phyloP scores from a whole-genome alignment of 371 early-diverging fungal species.

The Dichotomocladium elegans region DNA sequence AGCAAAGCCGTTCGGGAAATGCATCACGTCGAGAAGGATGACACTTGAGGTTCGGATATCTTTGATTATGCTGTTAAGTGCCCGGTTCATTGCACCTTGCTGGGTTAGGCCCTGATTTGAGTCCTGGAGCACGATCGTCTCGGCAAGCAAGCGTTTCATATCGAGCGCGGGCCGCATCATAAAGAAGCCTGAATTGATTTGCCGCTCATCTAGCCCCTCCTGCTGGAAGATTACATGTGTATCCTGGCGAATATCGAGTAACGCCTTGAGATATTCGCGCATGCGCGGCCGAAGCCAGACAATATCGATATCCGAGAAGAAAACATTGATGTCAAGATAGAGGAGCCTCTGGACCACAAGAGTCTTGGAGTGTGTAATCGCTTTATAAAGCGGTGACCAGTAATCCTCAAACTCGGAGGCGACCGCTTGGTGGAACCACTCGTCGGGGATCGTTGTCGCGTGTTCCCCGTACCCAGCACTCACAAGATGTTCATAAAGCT shows the following conservation, averaged over 20 bases:
- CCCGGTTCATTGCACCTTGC: conserved; percentile 39
- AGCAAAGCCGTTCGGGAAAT: conserved; percentile 39
- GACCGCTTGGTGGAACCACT: conserved; percentile 20
- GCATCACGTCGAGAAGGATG: conserved; percentile 30
- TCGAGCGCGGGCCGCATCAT: conserved; percentile 30
- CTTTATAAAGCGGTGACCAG: not conserved
- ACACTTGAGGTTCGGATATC: conserved; percentile 28
- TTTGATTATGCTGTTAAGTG: conserved; percentile 18
- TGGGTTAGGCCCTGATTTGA: conserved; percentile 25
- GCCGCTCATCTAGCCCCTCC: conserved; percentile 28
- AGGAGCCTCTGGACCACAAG: conserved; percentile 38
- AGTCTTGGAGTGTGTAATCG: conserved; percentile 27
- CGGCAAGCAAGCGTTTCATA: conserved; percentile 32
- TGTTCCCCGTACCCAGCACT: conserved; percentile 19
- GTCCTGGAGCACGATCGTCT: conserved; percentile 35
- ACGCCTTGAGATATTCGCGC: conserved; percentile 24
- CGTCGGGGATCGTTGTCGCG: conserved; percentile 13
- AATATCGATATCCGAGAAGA: conserved; percentile 41
- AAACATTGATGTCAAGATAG: conserved; percentile 31
- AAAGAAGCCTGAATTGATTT: conserved; percentile 36
- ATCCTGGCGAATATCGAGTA: conserved; percentile 25
- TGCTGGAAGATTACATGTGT: conserved; percentile 39
- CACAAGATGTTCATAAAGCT: conserved; percentile 13
- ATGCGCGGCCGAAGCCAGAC: conserved; percentile 35
- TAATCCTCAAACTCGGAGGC: conserved; percentile 14